Evolutionary conservation across 176 grass and related monocot genomes (phyloP), one percentile per base, ranked within the genome.

Genomic region (Cenchrus fungigraminus): DNA sequence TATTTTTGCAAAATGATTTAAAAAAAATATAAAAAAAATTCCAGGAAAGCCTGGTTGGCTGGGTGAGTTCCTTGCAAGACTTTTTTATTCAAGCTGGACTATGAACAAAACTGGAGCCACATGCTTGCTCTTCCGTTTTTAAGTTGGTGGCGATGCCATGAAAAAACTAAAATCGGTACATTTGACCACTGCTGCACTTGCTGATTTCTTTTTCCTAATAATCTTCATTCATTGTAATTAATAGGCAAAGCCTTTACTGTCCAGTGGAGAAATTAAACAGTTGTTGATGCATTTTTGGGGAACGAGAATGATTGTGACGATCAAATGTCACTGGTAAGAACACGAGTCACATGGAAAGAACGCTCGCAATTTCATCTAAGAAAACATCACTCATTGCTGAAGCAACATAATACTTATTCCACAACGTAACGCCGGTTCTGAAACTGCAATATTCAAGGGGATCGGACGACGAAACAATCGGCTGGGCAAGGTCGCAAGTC

Each of bases 161-260:
- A 76, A 34, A 34, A 34, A 85, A 42, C 64, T 79, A 47, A 3
- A 40, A 80, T 53, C 47, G 12, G 31, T 67, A 16, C 65, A 89
- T 76, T 46, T 46, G 43, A 8, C 49, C 40, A 66, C 10, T 58
- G 40, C 46, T 68, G 59, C 74, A 79, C 59, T 52, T 12, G 82
- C 10, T 43, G 3, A 17, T 61, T 71, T 72, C 16, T 55, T 52
- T 49, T 73, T 78, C 46, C 11, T 71, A 16, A 79, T 67, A 20
- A 34, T 34, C 34, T 42, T 45, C 71, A 34, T 64, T 75, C 55
- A 40, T 31, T 61, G 49, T 86, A 80, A 84, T 65, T 25, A 25
- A 25, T 25, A 99, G 97, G 97, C 97, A 73, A 94, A 95, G 63
- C 97, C 88, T 32, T 80, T 99, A 15, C 88, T 99, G 44, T 84